Evolutionary conservation across 441 rosid genomes (phyloP).

Genomic region (Croton laevigatus): DNA sequence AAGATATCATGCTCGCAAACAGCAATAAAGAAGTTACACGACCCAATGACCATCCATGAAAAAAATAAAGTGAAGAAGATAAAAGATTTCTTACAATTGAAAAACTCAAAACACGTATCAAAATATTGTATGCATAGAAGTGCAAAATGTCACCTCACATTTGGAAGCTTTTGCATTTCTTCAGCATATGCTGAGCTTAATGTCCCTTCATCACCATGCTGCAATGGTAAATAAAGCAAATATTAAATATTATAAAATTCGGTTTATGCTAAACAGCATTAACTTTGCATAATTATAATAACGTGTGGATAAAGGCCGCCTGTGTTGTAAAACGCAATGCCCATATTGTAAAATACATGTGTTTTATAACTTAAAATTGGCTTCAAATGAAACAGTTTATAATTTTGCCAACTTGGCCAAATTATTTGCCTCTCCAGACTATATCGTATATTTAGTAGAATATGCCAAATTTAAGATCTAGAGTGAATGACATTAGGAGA

Average conservation of each 20-base stretch:
- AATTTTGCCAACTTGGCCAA: constrained; percentile 8
- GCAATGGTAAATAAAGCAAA: constrained; percentile 24
- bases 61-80: background rate
- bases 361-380: background rate
- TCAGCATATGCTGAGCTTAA: constrained; percentile 74
- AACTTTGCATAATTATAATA: background rate
- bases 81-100: background rate
- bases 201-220: constrained; percentile 96
- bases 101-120: constrained; percentile 10
- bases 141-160: constrained; percentile 72
- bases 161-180: constrained; percentile 74
- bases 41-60: background rate
- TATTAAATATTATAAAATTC: constrained; percentile 18
- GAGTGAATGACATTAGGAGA: constrained; percentile 22
- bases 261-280: constrained; percentile 7
- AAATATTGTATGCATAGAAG: constrained; percentile 19
- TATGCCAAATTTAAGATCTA: constrained; percentile 15
- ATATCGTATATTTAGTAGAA: background rate
- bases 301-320: background rate
- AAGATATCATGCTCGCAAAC: background rate
- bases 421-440: background rate
- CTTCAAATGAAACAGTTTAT: constrained; percentile 14
- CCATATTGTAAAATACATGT: too few species aligned
- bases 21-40: background rate
- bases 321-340: too few species aligned